These are phyloP conservation scores for Dioscorea cayenensis DNA, from an alignment of 116 monocot species.

Conservation along the genomic window DNA sequence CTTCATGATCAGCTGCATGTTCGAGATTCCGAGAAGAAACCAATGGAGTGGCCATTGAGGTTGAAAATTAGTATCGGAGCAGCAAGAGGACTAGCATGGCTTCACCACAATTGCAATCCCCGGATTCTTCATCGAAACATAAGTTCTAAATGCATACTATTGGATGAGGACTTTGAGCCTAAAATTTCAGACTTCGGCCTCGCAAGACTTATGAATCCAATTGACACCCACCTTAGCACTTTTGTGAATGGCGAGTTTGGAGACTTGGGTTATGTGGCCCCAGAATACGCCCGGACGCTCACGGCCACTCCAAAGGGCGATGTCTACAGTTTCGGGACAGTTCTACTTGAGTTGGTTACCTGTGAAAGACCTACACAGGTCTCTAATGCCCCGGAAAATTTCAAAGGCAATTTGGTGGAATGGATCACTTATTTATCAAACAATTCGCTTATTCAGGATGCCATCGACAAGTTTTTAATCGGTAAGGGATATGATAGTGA, in stretches of 20 bases:
- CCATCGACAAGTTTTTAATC: conserved; percentile 43
- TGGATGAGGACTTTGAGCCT: conserved; percentile 83
- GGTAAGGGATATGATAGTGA: conserved; percentile 44
- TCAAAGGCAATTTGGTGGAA: conserved; percentile 58
- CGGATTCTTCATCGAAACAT: conserved; percentile 92
- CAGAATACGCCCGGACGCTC: conserved; percentile 78
- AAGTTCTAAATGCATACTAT: conserved; percentile 83
- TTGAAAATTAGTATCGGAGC: conserved; percentile 71
- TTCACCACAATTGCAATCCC: conserved; percentile 91
- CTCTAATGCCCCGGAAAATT: conserved; percentile 39
- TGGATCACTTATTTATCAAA: conserved; percentile 59
- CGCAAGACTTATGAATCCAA: conserved; percentile 87
- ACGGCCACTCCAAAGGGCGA: conserved; percentile 87
- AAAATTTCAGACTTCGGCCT: conserved; percentile 97
- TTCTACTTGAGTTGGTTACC: conserved; percentile 64
- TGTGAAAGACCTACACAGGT: conserved; percentile 51
- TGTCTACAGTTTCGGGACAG: conserved; percentile 80
- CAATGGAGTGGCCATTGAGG: conserved; percentile 59
- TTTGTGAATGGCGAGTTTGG: conserved; percentile 95
- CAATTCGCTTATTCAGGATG: conserved; percentile 37
- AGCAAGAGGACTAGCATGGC: conserved; percentile 87
- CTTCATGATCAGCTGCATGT: conserved; percentile 59
- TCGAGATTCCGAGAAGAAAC: conserved; percentile 7
- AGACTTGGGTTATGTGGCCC: conserved; percentile 85
- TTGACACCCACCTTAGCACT: conserved; percentile 91